Conservation (phyloP, 495 filamentous ascomycete species). For the Friedmanniomyces simplex region DNA sequence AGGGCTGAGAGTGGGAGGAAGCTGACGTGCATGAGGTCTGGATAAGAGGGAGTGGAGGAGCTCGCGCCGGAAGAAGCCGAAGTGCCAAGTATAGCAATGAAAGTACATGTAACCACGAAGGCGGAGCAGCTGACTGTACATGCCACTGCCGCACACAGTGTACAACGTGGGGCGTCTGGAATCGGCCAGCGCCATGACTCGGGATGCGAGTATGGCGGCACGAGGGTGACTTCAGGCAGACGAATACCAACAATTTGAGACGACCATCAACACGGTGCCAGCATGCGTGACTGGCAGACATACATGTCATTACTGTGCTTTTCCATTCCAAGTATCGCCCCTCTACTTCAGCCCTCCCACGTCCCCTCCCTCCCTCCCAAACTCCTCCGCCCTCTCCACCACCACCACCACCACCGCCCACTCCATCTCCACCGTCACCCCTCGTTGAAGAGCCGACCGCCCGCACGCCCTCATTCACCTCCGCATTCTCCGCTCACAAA, state of each 20-base stretch:
- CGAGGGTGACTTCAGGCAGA: background rate
- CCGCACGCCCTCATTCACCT: constrained; percentile 29
- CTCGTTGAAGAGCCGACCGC: constrained; percentile 34
- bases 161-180: background rate
- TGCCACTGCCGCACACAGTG: background rate
- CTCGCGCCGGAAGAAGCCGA: background rate
- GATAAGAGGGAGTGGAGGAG: background rate
- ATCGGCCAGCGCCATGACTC: background rate
- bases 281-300: background rate
- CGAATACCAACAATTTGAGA: background rate
- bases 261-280: too few relatives aligned
- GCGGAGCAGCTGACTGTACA: background rate
- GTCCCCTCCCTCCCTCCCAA: too few relatives aligned
- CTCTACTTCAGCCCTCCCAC: too few relatives aligned
- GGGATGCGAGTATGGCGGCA: too few relatives aligned
- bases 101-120: too few relatives aligned
- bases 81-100: background rate
- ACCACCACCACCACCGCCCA: constrained; percentile 42
- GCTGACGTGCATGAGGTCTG: background rate
- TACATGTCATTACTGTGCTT: background rate
- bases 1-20: background rate
- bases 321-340: background rate
- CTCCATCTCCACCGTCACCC: constrained; percentile 38
- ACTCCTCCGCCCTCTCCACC: constrained; percentile 5
- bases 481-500: constrained; percentile 37